phyloP scores from a whole-genome alignment of 148 eudicot genomes.

The Selenicereus undatus region DNA sequence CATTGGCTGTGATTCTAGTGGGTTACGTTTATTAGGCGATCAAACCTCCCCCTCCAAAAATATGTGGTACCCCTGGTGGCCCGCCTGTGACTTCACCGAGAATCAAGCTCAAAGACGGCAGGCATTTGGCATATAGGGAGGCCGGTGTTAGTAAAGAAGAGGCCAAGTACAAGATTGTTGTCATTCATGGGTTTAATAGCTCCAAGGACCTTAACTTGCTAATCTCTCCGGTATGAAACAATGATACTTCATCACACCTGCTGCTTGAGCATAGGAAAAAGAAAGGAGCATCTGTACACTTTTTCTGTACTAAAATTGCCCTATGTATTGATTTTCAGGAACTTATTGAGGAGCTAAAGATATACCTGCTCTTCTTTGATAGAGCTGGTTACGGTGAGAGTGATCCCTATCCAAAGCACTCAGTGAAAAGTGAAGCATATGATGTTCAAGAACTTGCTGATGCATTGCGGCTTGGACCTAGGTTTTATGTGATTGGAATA shows the following conservation, averaged over 20 bases:
- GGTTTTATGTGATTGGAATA: slow-evolving; percentile 61
- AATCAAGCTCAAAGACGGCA: slow-evolving; percentile 63
- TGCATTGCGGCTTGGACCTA: slow-evolving; percentile 58
- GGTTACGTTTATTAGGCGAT: slow-evolving; percentile 43
- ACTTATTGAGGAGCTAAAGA: slow-evolving; percentile 44
- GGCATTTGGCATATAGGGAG: slow-evolving; percentile 71
- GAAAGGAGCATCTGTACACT: no score
- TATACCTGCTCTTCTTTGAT: slow-evolving; percentile 58
- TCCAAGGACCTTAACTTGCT: slow-evolving; percentile 55
- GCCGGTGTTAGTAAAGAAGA: slow-evolving; percentile 52
- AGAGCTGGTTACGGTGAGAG: slow-evolving; percentile 93
- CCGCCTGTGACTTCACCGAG: slow-evolving; percentile 65
- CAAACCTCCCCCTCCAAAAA: slow-evolving; percentile 52
- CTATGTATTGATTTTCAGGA: slow-evolving; percentile 37
- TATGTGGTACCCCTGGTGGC: slow-evolving; percentile 63
- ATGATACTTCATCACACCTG: neutral
- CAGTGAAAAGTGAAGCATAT: slow-evolving; percentile 65
- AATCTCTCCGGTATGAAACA: slow-evolving; percentile 45
- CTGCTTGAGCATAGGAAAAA: neutral
- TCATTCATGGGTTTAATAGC: slow-evolving; percentile 53
- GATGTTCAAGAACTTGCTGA: slow-evolving; percentile 87
- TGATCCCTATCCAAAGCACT: slow-evolving; percentile 66
- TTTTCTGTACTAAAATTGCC: neutral
- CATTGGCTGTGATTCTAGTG: slow-evolving; percentile 30
- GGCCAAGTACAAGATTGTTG: slow-evolving; percentile 57